Evolutionary conservation across 176 grass and related monocot species (phyloP).

Genomic region (Carex cristatella): DNA sequence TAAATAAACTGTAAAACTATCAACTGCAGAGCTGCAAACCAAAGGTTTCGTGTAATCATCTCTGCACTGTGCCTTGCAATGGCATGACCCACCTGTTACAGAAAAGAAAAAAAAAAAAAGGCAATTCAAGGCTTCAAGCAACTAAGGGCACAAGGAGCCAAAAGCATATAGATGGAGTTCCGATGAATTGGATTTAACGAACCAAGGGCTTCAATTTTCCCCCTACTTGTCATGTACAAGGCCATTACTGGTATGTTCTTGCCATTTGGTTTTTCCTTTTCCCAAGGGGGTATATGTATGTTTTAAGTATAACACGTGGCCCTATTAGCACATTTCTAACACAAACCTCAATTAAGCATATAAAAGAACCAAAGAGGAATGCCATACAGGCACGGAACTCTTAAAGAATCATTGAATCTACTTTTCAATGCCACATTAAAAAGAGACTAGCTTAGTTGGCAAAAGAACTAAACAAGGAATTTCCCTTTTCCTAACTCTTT

Average conservation of each 20-base stretch:
- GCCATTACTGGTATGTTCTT: neutral
- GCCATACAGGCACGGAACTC: neutral
- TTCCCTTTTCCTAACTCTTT: neutral
- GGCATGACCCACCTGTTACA: slow-evolving; percentile 65
- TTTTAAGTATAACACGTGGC: neutral
- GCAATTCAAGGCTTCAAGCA: slow-evolving; percentile 24
- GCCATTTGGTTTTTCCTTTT: neutral
- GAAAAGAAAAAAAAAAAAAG: neutral
- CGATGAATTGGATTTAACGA: neutral
- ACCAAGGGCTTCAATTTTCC: neutral
- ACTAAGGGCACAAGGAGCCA: neutral
- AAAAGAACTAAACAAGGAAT: neutral
- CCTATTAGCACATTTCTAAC: neutral
- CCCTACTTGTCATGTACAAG: neutral
- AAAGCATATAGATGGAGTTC: neutral
- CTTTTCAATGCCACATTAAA: neutral
- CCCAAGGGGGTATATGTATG: neutral
- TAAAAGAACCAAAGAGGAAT: neutral
- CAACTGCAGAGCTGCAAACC: slow-evolving; percentile 57
- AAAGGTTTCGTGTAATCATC: slow-evolving; percentile 63
- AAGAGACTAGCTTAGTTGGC: neutral
- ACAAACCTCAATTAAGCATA: neutral
- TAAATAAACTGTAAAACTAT: slow-evolving; percentile 71
- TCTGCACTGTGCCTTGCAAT: slow-evolving; percentile 73
- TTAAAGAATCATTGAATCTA: neutral